phyloP scores from a whole-genome alignment of 2,329 filamentous ascomycete species.

The Aspergillus novoparasiticus region DNA sequence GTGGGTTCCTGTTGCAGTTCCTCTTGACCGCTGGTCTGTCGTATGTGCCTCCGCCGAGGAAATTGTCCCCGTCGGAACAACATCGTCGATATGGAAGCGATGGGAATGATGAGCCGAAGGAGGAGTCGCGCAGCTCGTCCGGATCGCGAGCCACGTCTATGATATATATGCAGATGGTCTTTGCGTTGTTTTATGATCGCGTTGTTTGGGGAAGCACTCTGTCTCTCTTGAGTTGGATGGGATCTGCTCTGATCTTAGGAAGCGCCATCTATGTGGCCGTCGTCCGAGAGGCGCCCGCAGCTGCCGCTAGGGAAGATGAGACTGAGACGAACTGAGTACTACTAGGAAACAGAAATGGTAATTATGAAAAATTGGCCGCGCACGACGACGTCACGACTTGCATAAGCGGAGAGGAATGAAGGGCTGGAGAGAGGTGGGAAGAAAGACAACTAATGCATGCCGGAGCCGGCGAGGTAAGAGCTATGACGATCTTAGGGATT shows the following conservation, averaged over 20 bases:
- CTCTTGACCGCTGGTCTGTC: slow-evolving; percentile 77
- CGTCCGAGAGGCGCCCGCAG: slow-evolving; percentile 44
- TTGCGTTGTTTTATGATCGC: slow-evolving; percentile 66
- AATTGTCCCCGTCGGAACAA: slow-evolving; percentile 10
- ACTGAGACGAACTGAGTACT: background rate
- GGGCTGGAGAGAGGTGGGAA: background rate
- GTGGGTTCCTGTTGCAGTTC: slow-evolving; percentile 84
- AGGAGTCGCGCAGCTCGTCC: slow-evolving; percentile 13
- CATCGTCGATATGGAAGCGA: slow-evolving; percentile 3
- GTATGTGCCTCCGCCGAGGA: slow-evolving; percentile 62
- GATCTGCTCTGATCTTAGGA: slow-evolving; percentile 65
- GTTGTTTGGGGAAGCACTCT: slow-evolving; percentile 64
- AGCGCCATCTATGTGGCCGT: slow-evolving; percentile 67
- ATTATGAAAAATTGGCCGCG: background rate
- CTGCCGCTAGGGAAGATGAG: background rate
- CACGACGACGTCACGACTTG: slow-evolving; percentile 9
- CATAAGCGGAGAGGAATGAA: slow-evolving; percentile 5
- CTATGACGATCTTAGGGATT: slow-evolving; percentile 15
- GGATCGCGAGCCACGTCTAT: slow-evolving; percentile 63
- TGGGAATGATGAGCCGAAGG: background rate
- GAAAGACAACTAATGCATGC: slow-evolving; percentile 1
- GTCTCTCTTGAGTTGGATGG: slow-evolving; percentile 59
- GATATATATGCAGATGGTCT: slow-evolving; percentile 71
- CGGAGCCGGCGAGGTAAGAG: slow-evolving; percentile 10
- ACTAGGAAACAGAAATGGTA: background rate